A percentile compares a stretch with the other conserved stretches of the same genome.
Conservation (phyloP, 139 green algal species). For the Auxenochlorella pyrenoidosa region DNA sequence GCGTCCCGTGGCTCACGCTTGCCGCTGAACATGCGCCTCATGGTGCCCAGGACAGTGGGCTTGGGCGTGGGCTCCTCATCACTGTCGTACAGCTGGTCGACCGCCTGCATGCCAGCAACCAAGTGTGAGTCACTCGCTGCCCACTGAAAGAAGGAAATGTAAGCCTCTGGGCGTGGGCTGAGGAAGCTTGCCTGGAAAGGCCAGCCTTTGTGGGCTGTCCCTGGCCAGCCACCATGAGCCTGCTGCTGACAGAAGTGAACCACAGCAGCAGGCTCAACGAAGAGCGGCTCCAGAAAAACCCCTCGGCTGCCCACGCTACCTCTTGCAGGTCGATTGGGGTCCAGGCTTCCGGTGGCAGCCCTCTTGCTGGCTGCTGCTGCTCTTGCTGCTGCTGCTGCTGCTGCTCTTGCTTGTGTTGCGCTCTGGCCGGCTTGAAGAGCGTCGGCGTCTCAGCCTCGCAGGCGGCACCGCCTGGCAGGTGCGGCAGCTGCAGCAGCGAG, state of each 20-base stretch:
- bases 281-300: background rate
- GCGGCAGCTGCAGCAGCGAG: background rate
- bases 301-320: background rate
- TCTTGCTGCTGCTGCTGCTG: background rate
- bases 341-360: constrained; percentile 22
- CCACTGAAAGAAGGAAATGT: too few species aligned
- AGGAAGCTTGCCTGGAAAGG: too few species aligned
- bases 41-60: constrained; percentile 6
- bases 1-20: background rate
- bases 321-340: constrained; percentile 21
- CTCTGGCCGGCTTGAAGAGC: background rate
- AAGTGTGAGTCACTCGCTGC: too few species aligned
- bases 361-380: background rate
- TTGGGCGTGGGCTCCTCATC: constrained; percentile 33
- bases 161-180: too few species aligned
- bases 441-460: background rate
- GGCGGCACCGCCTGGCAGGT: background rate
- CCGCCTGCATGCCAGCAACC: background rate
- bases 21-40: constrained; percentile 20
- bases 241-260: too few species aligned
- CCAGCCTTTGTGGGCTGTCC: too few species aligned
- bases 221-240: too few species aligned
- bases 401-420: background rate
- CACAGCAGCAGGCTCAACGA: too few species aligned
- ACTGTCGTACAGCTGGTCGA: constrained; percentile 30